phyloP scores from a whole-genome alignment of 2,329 filamentous ascomycete species.

The Nemania diffusa region DNA sequence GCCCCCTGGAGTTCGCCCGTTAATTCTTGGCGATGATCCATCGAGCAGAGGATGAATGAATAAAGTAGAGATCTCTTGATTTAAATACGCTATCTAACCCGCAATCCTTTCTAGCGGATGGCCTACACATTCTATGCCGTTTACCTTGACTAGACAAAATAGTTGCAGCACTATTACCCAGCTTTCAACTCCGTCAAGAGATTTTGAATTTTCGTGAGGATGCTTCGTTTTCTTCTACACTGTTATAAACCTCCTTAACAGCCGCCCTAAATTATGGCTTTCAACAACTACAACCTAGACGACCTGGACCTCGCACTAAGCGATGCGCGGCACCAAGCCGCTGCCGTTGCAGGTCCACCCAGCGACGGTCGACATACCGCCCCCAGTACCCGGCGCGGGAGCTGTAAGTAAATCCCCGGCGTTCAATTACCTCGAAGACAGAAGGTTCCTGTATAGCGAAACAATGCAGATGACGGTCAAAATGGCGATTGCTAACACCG shows the following conservation, averaged over 20 bases:
- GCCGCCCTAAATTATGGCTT: constrained; percentile 35
- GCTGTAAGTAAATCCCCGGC: constrained; percentile 16
- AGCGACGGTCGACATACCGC: constrained; percentile 37
- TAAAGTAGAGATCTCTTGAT: constrained; percentile 17
- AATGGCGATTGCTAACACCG: background rate
- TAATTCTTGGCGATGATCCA: constrained; percentile 13
- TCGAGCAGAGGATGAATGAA: constrained; percentile 5
- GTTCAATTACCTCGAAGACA: background rate
- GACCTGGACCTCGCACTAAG: constrained; percentile 46
- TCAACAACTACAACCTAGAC: constrained; percentile 42
- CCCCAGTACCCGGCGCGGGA: constrained; percentile 45
- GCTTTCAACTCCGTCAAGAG: constrained; percentile 17
- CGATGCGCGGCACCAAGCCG: constrained; percentile 38
- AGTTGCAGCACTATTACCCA: background rate
- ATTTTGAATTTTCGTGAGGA: constrained; percentile 12
- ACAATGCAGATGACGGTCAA: background rate
- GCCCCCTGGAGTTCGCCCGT: constrained; percentile 8
- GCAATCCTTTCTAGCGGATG: background rate
- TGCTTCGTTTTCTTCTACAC: constrained; percentile 26
- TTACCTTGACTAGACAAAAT: background rate
- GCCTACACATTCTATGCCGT: background rate
- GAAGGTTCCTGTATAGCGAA: background rate
- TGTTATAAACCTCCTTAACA: constrained; percentile 34
- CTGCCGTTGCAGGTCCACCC: constrained; percentile 38
- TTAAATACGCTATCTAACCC: background rate